Base-by-base conservation (phyloP, 305 asterid genomes). In the Stenogyne calaminthoides region DNA sequence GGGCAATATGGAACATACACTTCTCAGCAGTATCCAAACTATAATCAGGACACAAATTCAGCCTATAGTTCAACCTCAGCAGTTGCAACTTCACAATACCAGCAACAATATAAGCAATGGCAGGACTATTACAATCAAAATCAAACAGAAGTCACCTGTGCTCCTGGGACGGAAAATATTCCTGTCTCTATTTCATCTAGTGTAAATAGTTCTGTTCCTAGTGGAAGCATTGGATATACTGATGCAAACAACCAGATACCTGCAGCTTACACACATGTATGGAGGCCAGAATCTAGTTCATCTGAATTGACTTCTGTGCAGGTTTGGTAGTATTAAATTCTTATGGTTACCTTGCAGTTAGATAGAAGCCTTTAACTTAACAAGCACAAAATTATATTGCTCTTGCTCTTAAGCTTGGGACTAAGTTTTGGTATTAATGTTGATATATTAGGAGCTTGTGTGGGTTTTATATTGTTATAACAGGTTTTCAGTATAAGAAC, bases 141-240 rank as follows among this genome's bases (percentile, higher is more conserved):
- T 72, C 97, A 87, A 81, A 91, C 96, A 5, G 99, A 93, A 84
- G 98, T 91, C 81, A 90, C 85, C 76, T 95, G 98, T 87, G 99
- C 99, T 82, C 99, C 99, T 59, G 98, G 99, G 79, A 95, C 99
- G 22, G 98, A 95, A 77, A 88, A 87, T 77, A 64, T 84, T 73
- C 75, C 93, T 67, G 88, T 69, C 83, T 63, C 97, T 73, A 82
- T 77, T 78, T 82, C 85, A 37, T 82, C 93, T 75, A 82, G 72
- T 80, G 78, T 77, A 72, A 83, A 73, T 80, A 84, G 80, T 86
- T 82, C 88, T 60, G 80, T 81, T 82, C 94, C 96, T 80, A 77
- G 70, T 77, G 88, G 83, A 63, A 80, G 77, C 78, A 80, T 78
- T 80, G 96, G 88, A 55, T 87, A 89, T 79, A 46, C 88, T 69